phyloP scores from a whole-genome alignment of 768 basidiomycete genomes.

The Rhizopogon vulgaris region DNA sequence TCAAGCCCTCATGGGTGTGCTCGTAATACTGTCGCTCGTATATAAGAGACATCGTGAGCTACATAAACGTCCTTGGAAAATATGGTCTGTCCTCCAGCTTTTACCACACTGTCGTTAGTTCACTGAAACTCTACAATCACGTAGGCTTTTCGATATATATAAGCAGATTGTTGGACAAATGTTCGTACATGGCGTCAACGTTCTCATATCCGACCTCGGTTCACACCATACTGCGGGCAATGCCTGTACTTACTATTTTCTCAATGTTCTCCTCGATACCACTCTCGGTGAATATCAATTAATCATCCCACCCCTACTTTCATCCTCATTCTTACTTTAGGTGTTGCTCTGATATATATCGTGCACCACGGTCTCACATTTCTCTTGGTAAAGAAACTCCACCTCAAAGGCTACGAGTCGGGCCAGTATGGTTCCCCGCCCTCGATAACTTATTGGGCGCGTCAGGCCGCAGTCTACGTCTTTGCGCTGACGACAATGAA shows the following conservation, averaged over 20 bases:
- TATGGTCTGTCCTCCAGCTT: conserved; percentile 59
- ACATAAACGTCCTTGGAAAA: conserved; percentile 83
- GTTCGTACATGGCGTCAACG: conserved; percentile 75
- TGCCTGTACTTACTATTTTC: conserved; percentile 88
- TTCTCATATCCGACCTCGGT: conserved; percentile 71
- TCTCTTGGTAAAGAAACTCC: conserved; percentile 56
- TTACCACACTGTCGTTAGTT: conserved; percentile 6
- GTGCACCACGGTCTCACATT: conserved; percentile 59
- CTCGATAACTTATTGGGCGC: conserved; percentile 60
- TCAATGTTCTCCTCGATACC: conserved; percentile 83
- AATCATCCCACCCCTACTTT: neutral
- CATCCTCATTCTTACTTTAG: conserved; percentile 32
- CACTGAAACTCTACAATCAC: neutral
- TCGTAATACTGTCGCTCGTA: conserved; percentile 83
- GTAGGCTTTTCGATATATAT: conserved; percentile 86
- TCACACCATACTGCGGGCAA: conserved; percentile 68
- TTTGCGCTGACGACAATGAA: conserved; percentile 84
- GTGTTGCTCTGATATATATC: conserved; percentile 78
- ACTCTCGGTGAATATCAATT: conserved; percentile 51
- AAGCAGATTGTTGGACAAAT: conserved; percentile 87
- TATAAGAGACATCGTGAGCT: conserved; percentile 85
- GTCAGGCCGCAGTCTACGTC: conserved; percentile 80
- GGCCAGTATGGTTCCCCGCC: conserved; percentile 90
- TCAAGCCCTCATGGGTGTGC: conserved; percentile 82
- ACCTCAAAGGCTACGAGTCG: conserved; percentile 72